Conservation (phyloP, 352 stramenopile species). For the Peronospora belbahrii region DNA sequence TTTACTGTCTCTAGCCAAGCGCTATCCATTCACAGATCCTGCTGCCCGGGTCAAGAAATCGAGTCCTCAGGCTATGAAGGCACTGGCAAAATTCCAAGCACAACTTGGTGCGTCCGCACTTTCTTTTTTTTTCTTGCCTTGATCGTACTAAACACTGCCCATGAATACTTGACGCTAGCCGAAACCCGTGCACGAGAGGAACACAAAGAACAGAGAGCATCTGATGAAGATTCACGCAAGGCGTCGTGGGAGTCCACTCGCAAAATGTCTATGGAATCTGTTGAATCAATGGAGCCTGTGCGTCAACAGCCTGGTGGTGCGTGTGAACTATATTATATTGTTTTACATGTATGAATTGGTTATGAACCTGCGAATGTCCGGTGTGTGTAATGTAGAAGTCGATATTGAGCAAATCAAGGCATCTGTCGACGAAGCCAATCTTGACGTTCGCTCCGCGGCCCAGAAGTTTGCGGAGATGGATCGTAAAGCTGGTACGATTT, state of each 20-base stretch:
- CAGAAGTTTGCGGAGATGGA: slow-evolving; percentile 64
- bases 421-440: slow-evolving; percentile 39
- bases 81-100: slow-evolving; percentile 47
- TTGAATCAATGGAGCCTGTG: slow-evolving; percentile 26
- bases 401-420: slow-evolving; percentile 53
- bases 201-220: slow-evolving; percentile 27
- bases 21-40: slow-evolving; percentile 61
- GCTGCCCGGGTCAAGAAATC: slow-evolving; percentile 32
- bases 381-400: slow-evolving; percentile 19
- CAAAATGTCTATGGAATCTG: slow-evolving; percentile 32
- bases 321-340: background rate
- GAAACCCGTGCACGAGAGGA: slow-evolving; percentile 27
- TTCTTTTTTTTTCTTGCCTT: background rate
- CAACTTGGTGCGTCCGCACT: slow-evolving; percentile 33
- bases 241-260: slow-evolving; percentile 26
- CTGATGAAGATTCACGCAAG: slow-evolving; percentile 27
- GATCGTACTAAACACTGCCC: background rate
- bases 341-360: background rate
- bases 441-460: slow-evolving; percentile 45
- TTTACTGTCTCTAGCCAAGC: slow-evolving; percentile 23
- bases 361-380: background rate
- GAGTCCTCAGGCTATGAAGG: slow-evolving; percentile 36
- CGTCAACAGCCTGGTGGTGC: slow-evolving; percentile 36
- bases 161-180: slow-evolving; percentile 8
- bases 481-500: slow-evolving; percentile 39